Evolutionary conservation across 73 alveolate genomes (phyloP), one percentile per base, ranked within the genome.

Genomic region (Durusdinium trenchii): DNA sequence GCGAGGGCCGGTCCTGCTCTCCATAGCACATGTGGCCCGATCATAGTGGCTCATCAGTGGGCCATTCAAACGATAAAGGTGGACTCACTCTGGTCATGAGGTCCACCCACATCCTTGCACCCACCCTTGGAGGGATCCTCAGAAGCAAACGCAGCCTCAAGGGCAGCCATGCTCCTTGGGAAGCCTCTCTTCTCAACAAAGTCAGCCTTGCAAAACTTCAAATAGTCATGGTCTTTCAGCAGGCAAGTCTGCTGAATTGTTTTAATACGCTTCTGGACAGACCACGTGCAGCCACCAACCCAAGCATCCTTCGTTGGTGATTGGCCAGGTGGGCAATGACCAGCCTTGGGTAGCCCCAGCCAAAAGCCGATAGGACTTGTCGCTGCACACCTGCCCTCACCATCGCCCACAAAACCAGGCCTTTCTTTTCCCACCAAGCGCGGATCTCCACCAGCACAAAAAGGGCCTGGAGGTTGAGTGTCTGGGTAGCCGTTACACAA

Each of bases 401-500:
- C 94, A 35, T 85, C 94, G 42, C 94, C 94, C 38, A 36, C 57
- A 61, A 85, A 85, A 79, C 51, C 51, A 28, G 94, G 94, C 57
- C 54, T 60, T 85, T 85, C 94, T 52, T 85, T 85, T 76, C 94
- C 94, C 51, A 52, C 81, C 52, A 85, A 38, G 9, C 94, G 94
- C n/a, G 79, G 52, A 38, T 85, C 94, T 16, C 94, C 94, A 23
- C 94, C 94, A 36, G 54, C 18, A 40, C 95, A 85, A 18, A 48
- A 38, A 16, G 95, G 95, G 45, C 95, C 95, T 30, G 76, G 76
- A 30, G 95, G 95, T 14, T 9, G 12, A 26, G 95, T 85, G 81
- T 85, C 81, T 42, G 95, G 95, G 81, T 85, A 85, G 38, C 95
- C 95, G 28, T 85, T 85, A 79, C 95, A 85, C 40, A 61, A 78